Base-by-base conservation (phyloP, 2,329 filamentous ascomycete species). In the Penicillium psychrosexuale region DNA sequence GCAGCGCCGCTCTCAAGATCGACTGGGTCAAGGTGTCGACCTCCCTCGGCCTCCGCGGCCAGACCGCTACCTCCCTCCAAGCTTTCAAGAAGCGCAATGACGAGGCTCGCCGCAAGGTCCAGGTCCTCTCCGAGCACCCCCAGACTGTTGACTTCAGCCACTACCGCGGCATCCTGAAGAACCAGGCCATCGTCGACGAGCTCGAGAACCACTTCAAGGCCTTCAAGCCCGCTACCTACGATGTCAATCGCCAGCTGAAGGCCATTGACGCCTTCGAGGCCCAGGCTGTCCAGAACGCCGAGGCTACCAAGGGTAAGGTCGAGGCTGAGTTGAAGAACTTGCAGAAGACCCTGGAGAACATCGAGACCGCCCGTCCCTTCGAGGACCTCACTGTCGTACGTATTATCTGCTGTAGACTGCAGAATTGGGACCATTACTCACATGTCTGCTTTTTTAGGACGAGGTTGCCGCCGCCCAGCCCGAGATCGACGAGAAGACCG, bases 81-180 rank as follows among this genome's bases (percentile, higher is more conserved):
- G 85, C 90, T 65, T 99, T 99, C 88, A 99, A 99, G 86, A 94
- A 96, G 87, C 92, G 94, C 81, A 97, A 97, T 84, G 94, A 99
- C 76, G 92, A 97, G 76, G 93, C 91, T 74, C 92, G 93, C 80
- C 93, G 94, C 82, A 93, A 93, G 81, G 84, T 99, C 60, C 86
- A 89, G 77, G 70, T 85, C 61, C 90, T 99, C 56, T 86, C 85
- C 62, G 91, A 96, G 79, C 87, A 89, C 75, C 81, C 93, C 63
- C 90, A 91, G 71, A 84, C 85, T 56, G 85, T 99, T 80, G 91
- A 99, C 84, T 97, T 99, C 80, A 78, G 85, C 66, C 84, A 93
- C 78, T 99, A 97, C 89, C 91, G 92, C 78, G 82, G 82, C 73
- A 73, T 89, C 68, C 87, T 99, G 69, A 97, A 97, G 87, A 99